phyloP scores from a whole-genome alignment of 2,329 filamentous ascomycete species.

The Pezicula neosporulosa region DNA sequence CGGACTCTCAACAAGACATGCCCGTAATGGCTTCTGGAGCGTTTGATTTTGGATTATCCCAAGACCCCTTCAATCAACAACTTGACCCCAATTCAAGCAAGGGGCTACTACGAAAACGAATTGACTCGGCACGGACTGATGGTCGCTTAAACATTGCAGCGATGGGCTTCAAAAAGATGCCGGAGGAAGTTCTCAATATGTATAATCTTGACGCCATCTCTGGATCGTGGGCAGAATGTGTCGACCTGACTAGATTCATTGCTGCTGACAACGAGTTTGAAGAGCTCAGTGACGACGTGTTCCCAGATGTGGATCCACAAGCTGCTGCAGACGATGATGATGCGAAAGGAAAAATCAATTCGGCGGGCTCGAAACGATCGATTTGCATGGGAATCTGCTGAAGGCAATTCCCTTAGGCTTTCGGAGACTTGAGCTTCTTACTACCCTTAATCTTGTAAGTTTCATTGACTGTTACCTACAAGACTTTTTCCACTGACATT shows the following conservation, averaged over 20 bases:
- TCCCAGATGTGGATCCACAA: conserved; percentile 66
- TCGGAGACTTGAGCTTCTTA: conserved; percentile 68
- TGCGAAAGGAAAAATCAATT: conserved; percentile 74
- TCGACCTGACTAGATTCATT: conserved; percentile 80
- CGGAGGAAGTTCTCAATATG: conserved; percentile 82
- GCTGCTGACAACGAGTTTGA: conserved; percentile 89
- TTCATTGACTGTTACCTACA: neutral
- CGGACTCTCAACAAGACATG: conserved; percentile 23
- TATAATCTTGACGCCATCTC: conserved; percentile 72
- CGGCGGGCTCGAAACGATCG: conserved; percentile 73
- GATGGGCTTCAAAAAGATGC: conserved; percentile 75
- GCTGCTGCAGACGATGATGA: conserved; percentile 59
- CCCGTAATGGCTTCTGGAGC: conserved; percentile 44
- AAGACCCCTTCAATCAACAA: conserved; percentile 69
- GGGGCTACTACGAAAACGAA: conserved; percentile 69
- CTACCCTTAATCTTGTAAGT: conserved; percentile 76
- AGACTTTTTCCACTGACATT: neutral
- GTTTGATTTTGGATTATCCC: conserved; percentile 57
- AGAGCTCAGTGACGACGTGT: conserved; percentile 67
- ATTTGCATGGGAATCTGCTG: conserved; percentile 83
- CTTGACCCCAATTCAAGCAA: conserved; percentile 53
- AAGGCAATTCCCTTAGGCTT: conserved; percentile 71
- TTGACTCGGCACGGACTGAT: conserved; percentile 69
- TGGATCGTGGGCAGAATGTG: conserved; percentile 83
- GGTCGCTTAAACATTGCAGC: conserved; percentile 88